phyloP scores from a whole-genome alignment of 257 asterid genomes.

The Ilex aquifolium region DNA sequence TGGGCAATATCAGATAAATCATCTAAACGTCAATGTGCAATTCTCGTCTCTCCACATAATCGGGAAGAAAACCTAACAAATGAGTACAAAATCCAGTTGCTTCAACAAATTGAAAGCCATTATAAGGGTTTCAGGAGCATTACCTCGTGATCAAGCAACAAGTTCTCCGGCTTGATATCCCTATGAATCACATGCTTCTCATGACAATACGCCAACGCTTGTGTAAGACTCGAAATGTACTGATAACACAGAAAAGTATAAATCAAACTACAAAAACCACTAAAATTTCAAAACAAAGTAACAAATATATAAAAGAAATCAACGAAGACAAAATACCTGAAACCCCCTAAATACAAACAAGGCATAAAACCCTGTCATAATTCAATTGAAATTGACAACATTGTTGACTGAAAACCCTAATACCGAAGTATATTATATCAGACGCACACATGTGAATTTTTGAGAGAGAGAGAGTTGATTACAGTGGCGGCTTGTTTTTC shows the following conservation, averaged over 20 bases:
- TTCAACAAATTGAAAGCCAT: no score
- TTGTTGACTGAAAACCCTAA: no score
- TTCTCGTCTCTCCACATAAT: no score
- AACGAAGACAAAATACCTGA: neutral
- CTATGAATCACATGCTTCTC: slow-evolving; percentile 93
- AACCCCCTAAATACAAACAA: neutral
- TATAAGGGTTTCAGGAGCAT: neutral
- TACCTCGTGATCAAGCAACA: slow-evolving; percentile 97
- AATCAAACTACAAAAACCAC: slow-evolving; percentile 11
- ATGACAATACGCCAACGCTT: slow-evolving; percentile 86
- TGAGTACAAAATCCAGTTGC: no score
- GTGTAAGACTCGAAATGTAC: slow-evolving; percentile 82
- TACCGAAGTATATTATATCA: neutral
- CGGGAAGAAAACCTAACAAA: no score
- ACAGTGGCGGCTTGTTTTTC: slow-evolving; percentile 86
- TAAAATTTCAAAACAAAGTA: slow-evolving; percentile 2
- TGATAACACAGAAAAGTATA: slow-evolving; percentile 10
- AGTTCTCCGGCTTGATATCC: slow-evolving; percentile 96
- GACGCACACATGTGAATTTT: neutral
- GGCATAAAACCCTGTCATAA: neutral
- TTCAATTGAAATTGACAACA: neutral
- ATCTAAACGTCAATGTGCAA: no score
- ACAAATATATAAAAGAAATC: neutral
- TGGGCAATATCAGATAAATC: no score
- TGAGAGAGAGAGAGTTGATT: slow-evolving; percentile 3